phyloP scores from a whole-genome alignment of 371 early-diverging fungal species.

The Mortierella sp. region DNA sequence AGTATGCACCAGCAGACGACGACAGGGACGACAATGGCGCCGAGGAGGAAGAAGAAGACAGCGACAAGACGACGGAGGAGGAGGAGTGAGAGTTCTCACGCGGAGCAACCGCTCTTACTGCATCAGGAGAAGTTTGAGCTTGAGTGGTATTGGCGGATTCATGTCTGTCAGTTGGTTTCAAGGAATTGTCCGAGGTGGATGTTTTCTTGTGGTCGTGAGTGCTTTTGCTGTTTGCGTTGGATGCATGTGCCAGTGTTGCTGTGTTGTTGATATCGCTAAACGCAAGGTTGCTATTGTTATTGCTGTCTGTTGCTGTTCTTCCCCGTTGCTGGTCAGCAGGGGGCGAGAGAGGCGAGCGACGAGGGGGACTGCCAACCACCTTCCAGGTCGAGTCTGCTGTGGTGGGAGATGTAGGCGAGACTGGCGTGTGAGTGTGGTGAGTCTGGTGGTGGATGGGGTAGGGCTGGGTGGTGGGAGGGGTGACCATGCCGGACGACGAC shows the following conservation, averaged over 20 bases:
- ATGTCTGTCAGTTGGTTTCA: background rate
- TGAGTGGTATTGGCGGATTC: background rate
- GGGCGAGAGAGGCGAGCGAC: constrained; percentile 25
- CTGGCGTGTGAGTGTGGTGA: background rate
- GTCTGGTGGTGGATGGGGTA: constrained; percentile 24
- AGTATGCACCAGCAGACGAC: background rate
- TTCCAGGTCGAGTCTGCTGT: constrained; percentile 33
- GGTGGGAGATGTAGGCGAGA: constrained; percentile 7
- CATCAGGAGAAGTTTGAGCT: background rate
- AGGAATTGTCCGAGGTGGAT: background rate
- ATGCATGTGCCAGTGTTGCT: background rate
- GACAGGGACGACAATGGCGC: background rate
- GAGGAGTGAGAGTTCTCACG: constrained; percentile 13
- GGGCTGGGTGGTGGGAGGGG: constrained; percentile 34
- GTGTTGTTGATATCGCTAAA: background rate
- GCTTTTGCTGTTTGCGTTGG: background rate
- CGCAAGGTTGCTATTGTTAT: background rate
- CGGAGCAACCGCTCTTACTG: background rate
- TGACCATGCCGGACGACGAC: constrained; percentile 31
- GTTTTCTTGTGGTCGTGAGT: background rate
- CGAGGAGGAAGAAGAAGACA: background rate
- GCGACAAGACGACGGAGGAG: background rate
- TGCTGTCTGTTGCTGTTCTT: background rate
- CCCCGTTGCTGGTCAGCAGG: constrained; percentile 21
- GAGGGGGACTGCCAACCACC: constrained; percentile 50